phyloP scores from a whole-genome alignment of 495 filamentous ascomycete species.

The Aspergillus egyptiacus region DNA sequence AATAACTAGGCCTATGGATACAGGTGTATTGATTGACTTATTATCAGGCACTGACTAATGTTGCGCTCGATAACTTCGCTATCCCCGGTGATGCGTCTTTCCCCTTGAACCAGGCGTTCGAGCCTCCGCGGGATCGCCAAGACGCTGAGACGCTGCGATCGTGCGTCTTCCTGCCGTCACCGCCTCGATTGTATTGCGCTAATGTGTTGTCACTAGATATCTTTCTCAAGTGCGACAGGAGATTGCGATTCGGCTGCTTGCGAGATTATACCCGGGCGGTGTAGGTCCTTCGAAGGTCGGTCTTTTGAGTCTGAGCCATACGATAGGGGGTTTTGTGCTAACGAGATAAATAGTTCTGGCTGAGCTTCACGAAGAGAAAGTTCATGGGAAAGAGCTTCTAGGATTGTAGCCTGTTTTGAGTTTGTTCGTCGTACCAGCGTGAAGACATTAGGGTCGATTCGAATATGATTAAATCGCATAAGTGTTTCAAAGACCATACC shows the following conservation, averaged over 20 bases:
- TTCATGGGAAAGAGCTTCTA: slow-evolving; percentile 95
- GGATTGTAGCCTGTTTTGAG: slow-evolving; percentile 27
- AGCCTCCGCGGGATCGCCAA: slow-evolving; percentile 75
- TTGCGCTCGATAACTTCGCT: slow-evolving; percentile 84
- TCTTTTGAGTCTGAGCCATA: not conserved
- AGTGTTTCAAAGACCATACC: slow-evolving; percentile 6
- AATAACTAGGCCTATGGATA: not conserved
- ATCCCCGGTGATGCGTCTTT: slow-evolving; percentile 93
- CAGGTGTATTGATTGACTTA: not conserved
- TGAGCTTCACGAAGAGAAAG: slow-evolving; percentile 97
- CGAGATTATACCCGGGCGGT: slow-evolving; percentile 80
- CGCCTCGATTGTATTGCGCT: slow-evolving; percentile 3
- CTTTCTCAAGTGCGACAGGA: slow-evolving; percentile 90
- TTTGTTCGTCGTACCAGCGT: slow-evolving; percentile 15
- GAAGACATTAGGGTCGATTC: slow-evolving; percentile 5
- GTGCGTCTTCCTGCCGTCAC: slow-evolving; percentile 32
- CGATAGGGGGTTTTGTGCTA: not conserved
- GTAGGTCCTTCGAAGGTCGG: slow-evolving; percentile 75
- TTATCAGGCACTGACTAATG: slow-evolving; percentile 55
- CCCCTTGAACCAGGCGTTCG: slow-evolving; percentile 81
- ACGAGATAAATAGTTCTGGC: slow-evolving; percentile 65
- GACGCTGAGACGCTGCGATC: slow-evolving; percentile 80
- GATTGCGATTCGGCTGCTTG: slow-evolving; percentile 71
- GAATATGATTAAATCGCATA: slow-evolving; percentile 13
- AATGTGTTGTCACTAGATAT: slow-evolving; percentile 42